phyloP scores from a whole-genome alignment of 345 rosid genomes.

The Noccaea caerulescens region DNA sequence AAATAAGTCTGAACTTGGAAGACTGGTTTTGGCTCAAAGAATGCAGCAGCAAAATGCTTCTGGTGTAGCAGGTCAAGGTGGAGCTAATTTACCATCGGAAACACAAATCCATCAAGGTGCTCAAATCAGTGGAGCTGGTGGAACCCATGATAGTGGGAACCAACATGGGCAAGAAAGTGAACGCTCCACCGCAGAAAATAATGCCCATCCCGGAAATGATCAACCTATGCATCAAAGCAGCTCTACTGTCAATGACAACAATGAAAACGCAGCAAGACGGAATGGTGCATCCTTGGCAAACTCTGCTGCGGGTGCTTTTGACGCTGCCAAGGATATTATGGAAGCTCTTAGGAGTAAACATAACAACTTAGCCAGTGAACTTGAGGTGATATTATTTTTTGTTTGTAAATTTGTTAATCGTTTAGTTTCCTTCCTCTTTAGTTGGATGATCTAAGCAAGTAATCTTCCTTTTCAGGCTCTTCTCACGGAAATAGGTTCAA shows the following conservation, averaged over 20 bases:
- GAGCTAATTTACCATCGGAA: slow-evolving; percentile 56
- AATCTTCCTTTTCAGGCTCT: slow-evolving; percentile 62
- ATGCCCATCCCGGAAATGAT: slow-evolving; percentile 65
- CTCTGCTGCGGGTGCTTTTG: slow-evolving; percentile 92
- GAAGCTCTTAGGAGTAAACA: slow-evolving; percentile 97
- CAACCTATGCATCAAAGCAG: slow-evolving; percentile 78
- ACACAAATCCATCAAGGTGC: slow-evolving; percentile 70
- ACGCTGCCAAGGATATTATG: slow-evolving; percentile 98
- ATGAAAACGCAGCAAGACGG: slow-evolving; percentile 69
- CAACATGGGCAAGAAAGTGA: slow-evolving; percentile 91
- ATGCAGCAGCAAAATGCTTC: slow-evolving; percentile 88
- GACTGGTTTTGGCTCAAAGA: slow-evolving; percentile 92
- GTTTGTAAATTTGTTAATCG: background rate
- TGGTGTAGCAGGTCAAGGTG: slow-evolving; percentile 63
- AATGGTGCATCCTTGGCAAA: slow-evolving; percentile 70
- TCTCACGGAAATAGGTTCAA: slow-evolving; percentile 94
- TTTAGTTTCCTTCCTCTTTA: slow-evolving; percentile 16
- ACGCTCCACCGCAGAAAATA: slow-evolving; percentile 64
- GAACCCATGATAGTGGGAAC: slow-evolving; percentile 77
- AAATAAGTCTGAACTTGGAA: slow-evolving; percentile 75
- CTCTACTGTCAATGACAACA: slow-evolving; percentile 58
- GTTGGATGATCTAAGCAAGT: slow-evolving; percentile 25
- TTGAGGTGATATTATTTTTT: slow-evolving; percentile 63
- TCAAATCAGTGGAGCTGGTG: slow-evolving; percentile 61
- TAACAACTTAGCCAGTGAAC: slow-evolving; percentile 91